Percentiles rank a stretch among this genome's conserved stretches.
These are phyloP conservation scores for Pseudogymnoascus sp. DNA, from an alignment of 2,329 filamentous ascomycete genomes.

Conservation along the genomic window DNA sequence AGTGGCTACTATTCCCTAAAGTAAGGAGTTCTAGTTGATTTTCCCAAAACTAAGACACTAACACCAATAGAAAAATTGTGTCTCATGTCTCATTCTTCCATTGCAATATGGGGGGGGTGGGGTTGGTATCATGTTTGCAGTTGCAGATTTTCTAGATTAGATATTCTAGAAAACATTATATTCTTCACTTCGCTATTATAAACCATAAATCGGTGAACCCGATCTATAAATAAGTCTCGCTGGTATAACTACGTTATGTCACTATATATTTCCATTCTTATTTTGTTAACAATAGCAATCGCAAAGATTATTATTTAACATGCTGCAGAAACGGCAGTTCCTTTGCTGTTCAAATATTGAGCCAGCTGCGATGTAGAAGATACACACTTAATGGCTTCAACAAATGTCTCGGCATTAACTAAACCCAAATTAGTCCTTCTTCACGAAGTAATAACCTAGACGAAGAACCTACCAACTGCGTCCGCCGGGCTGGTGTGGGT, in stretches of 20 bases:
- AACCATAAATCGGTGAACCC: not conserved
- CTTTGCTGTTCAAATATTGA: not conserved
- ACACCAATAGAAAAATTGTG: not conserved
- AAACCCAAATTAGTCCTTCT: not conserved
- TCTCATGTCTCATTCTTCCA: not conserved
- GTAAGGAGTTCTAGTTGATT: not conserved
- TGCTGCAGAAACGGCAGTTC: not conserved
- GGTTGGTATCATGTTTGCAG: not conserved
- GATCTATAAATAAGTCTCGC: not conserved
- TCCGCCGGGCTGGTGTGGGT: conserved; percentile 23
- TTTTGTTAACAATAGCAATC: not conserved
- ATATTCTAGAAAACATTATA: not conserved
- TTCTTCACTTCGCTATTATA: not conserved
- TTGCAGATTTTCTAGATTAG: not conserved
- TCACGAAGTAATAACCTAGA: not conserved
- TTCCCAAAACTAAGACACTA: not conserved
- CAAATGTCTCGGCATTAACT: conserved; percentile 13
- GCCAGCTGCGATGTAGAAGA: not conserved
- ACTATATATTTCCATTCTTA: not conserved
- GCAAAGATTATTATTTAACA: not conserved
- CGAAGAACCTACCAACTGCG: conserved; percentile 9
- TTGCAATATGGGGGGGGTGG: too few species aligned
- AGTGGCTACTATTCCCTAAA: not conserved
- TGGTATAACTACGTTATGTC: not conserved
- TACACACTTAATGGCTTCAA: conserved; percentile 20